phyloP scores from a whole-genome alignment of 1,139 yeast genomes.

The Geotrichum carabidarum region DNA sequence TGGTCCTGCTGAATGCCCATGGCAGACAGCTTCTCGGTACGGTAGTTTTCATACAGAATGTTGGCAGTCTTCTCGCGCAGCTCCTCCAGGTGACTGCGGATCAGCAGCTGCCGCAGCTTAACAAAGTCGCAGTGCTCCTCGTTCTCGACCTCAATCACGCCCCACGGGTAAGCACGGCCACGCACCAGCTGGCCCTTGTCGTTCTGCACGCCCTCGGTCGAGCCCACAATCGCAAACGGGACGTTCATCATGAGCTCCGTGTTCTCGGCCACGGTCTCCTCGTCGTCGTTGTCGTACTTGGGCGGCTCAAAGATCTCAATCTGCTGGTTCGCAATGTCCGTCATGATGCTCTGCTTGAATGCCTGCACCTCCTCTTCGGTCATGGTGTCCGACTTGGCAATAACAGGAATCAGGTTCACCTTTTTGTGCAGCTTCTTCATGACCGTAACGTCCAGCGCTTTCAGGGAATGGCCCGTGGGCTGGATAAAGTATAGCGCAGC shows the following conservation, averaged over 20 bases:
- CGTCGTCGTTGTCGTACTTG: conserved; percentile 78
- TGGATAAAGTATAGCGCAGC: conserved; percentile 96
- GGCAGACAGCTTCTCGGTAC: conserved; percentile 71
- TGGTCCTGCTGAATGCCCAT: conserved; percentile 93
- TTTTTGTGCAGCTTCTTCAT: conserved; percentile 87
- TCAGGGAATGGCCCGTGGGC: conserved; percentile 93
- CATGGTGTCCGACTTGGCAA: conserved; percentile 91
- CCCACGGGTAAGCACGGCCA: conserved; percentile 98
- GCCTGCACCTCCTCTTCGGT: conserved; percentile 76
- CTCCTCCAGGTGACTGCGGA: conserved; percentile 90
- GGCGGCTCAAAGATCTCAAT: conserved; percentile 79
- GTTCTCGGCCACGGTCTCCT: conserved; percentile 62
- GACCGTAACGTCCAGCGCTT: conserved; percentile 81
- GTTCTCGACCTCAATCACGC: conserved; percentile 91
- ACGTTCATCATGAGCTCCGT: conserved; percentile 45
- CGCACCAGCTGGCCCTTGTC: conserved; percentile 76
- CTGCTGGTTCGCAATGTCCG: conserved; percentile 70
- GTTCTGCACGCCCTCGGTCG: conserved; percentile 68
- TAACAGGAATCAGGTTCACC: conserved; percentile 89
- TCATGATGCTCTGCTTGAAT: conserved; percentile 66
- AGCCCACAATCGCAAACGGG: conserved; percentile 95
- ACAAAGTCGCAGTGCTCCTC: conserved; percentile 92
- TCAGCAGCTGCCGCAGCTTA: conserved; percentile 79
- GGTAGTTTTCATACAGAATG: conserved; percentile 77
- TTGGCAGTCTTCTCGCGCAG: conserved; percentile 81